phyloP scores from a whole-genome alignment of 2,329 filamentous ascomycete genomes.

The Fusarium gaditjirri region DNA sequence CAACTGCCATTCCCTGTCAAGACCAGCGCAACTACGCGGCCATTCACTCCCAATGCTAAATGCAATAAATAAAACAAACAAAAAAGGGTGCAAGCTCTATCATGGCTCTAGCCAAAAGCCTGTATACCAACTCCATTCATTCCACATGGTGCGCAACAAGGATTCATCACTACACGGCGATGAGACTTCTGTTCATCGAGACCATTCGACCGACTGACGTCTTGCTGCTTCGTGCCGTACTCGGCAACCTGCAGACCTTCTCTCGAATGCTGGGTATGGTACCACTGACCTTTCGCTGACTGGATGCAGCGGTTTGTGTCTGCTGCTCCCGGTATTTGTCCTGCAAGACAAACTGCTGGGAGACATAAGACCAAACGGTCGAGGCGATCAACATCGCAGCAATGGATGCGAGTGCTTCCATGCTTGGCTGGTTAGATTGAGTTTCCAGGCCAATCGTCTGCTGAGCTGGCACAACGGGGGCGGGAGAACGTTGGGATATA shows the following conservation, averaged over 20 bases:
- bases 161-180: constrained; percentile 27
- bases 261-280: neutral
- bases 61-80: constrained; percentile 10
- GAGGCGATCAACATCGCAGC: constrained; percentile 14
- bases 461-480: neutral
- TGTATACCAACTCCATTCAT: neutral
- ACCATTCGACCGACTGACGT: constrained; percentile 18
- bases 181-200: constrained; percentile 15
- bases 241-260: neutral
- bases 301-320: neutral
- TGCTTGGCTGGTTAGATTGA: neutral
- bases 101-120: neutral
- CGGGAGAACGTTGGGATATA: constrained; percentile 7
- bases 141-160: neutral
- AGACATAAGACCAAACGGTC: constrained; percentile 17
- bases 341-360: neutral
- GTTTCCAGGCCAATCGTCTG: constrained; percentile 3
- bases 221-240: constrained; percentile 1
- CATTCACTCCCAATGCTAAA: constrained; percentile 19
- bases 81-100: constrained; percentile 6
- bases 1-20: constrained; percentile 19
- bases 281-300: neutral
- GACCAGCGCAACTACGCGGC: constrained; percentile 3
- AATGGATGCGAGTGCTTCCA: constrained; percentile 9
- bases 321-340: neutral